A percentile compares a stretch with the other conserved stretches of the same genome.
phyloP scores from a whole-genome alignment of 2,329 filamentous ascomycete species.

The Blastomyces silverae region DNA sequence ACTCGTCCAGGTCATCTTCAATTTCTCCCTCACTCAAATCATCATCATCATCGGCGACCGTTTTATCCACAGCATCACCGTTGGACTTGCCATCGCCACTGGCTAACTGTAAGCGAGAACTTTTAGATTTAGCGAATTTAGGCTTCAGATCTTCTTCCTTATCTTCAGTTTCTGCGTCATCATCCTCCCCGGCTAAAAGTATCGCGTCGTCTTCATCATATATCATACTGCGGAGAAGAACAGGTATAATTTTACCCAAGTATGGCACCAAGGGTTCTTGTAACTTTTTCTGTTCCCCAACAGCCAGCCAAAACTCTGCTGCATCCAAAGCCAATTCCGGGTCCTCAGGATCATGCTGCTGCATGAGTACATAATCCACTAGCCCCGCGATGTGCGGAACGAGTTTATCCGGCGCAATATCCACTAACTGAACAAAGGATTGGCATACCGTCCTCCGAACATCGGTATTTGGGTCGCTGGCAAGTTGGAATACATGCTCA shows the following conservation, averaged over 20 bases:
- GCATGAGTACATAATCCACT: slow-evolving; percentile 85
- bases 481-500: slow-evolving; percentile 72
- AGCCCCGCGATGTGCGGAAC: slow-evolving; percentile 79
- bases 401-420: slow-evolving; percentile 83
- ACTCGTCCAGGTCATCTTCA: slow-evolving; percentile 59
- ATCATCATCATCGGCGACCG: slow-evolving; percentile 56
- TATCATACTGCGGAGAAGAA: slow-evolving; percentile 89
- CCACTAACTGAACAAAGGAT: slow-evolving; percentile 85
- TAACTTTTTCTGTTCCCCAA: slow-evolving; percentile 78
- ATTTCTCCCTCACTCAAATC: slow-evolving; percentile 85
- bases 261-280: slow-evolving; percentile 70
- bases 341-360: slow-evolving; percentile 75
- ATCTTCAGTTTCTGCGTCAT: slow-evolving; percentile 89
- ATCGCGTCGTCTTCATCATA: slow-evolving; percentile 92
- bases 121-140: slow-evolving; percentile 69
- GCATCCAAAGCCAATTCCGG: slow-evolving; percentile 88
- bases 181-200: slow-evolving; percentile 71
- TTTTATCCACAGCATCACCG: slow-evolving; percentile 41
- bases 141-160: slow-evolving; percentile 86
- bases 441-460: slow-evolving; percentile 90
- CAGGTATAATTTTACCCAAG: slow-evolving; percentile 77
- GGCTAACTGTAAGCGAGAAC: slow-evolving; percentile 52
- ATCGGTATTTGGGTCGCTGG: slow-evolving; percentile 68
- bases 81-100: slow-evolving; percentile 32
- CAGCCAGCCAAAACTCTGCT: slow-evolving; percentile 93